These are phyloP conservation scores for Bullera alba DNA, from an alignment of 768 basidiomycete genomes.

Conservation along the genomic window DNA sequence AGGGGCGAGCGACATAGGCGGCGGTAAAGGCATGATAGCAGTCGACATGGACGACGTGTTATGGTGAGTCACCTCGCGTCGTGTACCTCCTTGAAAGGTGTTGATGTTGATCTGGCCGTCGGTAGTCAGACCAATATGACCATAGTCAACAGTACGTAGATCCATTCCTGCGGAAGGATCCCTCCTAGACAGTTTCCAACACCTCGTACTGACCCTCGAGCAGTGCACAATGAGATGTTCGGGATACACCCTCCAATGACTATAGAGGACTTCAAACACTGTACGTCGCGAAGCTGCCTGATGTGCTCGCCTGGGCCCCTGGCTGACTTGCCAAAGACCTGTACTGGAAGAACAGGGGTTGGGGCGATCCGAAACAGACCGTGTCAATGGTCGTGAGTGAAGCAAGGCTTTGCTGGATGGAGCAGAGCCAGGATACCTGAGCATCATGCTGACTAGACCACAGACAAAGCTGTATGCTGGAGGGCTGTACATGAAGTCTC, in stretches of 20 bases:
- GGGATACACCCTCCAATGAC: slow-evolving; percentile 25
- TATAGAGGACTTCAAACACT: slow-evolving; percentile 42
- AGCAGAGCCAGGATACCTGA: background rate
- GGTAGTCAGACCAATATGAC: slow-evolving; percentile 33
- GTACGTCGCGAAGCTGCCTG: too few species aligned
- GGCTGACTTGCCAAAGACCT: too few species aligned
- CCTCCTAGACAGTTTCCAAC: background rate
- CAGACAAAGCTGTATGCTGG: slow-evolving; percentile 26
- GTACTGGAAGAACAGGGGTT: slow-evolving; percentile 45
- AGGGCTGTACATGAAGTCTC: slow-evolving; percentile 43
- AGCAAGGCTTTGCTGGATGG: background rate
- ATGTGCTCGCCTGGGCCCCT: too few species aligned
- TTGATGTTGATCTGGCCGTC: slow-evolving; percentile 1
- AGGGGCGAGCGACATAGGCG: background rate
- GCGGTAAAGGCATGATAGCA: slow-evolving; percentile 37
- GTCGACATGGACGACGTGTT: slow-evolving; percentile 46
- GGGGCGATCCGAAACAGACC: slow-evolving; percentile 37
- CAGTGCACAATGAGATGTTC: slow-evolving; percentile 43
- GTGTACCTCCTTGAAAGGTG: background rate
- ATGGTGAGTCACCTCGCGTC: slow-evolving; percentile 16
- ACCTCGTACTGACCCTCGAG: background rate
- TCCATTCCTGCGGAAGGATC: background rate
- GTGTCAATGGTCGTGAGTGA: slow-evolving; percentile 34
- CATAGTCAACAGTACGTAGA: slow-evolving; percentile 30
- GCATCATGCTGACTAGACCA: background rate